phyloP scores from a whole-genome alignment of 1,284 basidiomycete species.

The Termitomyces sp. region DNA sequence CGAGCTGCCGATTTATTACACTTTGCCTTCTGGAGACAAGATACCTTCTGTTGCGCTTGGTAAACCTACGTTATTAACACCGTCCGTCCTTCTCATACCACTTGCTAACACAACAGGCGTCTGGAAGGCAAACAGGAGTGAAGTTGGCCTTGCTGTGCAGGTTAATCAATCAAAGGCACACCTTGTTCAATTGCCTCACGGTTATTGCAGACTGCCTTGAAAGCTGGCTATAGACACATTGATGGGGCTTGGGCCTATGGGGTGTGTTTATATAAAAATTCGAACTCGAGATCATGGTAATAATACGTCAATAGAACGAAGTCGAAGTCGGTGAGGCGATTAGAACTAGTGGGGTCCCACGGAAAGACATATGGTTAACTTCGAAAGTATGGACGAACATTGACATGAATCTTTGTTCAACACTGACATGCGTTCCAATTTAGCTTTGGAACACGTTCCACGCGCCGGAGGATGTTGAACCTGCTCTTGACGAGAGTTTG shows the following conservation, averaged over 20 bases:
- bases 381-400: conserved; percentile 31
- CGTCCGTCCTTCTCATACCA: background rate
- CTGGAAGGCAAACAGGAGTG: conserved; percentile 8
- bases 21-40: conserved; percentile 14
- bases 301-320: conserved; percentile 81
- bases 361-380: conserved; percentile 66
- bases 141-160: conserved; percentile 14
- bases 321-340: conserved; percentile 72
- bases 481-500: conserved; percentile 65
- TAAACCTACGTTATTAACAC: conserved; percentile 1
- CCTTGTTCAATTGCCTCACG: background rate
- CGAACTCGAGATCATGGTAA: conserved; percentile 52
- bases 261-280: background rate
- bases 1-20: conserved; percentile 6
- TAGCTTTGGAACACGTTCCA: conserved; percentile 71
- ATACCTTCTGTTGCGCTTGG: conserved; percentile 17
- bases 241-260: conserved; percentile 2
- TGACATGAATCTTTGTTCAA: background rate
- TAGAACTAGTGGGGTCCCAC: conserved; percentile 47
- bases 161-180: background rate
- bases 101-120: conserved; percentile 4
- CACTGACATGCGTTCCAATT: background rate
- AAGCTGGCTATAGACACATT: conserved; percentile 3
- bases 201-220: background rate
- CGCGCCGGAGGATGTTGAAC: conserved; percentile 61